Percentiles rank a stretch among this genome's conserved stretches.
These are phyloP conservation scores for Globisporangium takayamanum DNA, from an alignment of 352 stramenopile species.

Conservation along the genomic window DNA sequence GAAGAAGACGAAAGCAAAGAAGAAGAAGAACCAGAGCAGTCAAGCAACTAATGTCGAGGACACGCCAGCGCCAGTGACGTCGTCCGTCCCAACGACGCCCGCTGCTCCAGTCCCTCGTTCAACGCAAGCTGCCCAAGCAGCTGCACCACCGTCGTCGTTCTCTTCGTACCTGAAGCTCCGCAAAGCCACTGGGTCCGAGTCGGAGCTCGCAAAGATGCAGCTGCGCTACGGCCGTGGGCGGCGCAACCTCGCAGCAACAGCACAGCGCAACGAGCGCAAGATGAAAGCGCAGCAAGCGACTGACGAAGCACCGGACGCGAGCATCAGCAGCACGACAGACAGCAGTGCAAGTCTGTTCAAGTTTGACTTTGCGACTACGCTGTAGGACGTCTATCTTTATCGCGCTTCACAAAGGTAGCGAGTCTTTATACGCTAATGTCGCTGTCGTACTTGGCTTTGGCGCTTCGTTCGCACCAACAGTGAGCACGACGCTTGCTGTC, in stretches of 20 bases:
- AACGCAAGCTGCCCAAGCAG: background rate
- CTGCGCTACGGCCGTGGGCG: slow-evolving; percentile 54
- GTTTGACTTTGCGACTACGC: background rate
- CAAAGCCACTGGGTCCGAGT: slow-evolving; percentile 57
- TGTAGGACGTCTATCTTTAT: background rate
- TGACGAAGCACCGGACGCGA: background rate
- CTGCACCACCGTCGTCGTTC: background rate
- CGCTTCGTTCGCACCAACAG: background rate
- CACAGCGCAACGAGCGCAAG: slow-evolving; percentile 39
- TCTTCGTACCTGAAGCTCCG: slow-evolving; percentile 52
- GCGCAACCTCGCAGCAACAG: slow-evolving; percentile 43
- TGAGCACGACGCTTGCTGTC: background rate
- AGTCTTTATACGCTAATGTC: background rate
- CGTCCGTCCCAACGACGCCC: background rate
- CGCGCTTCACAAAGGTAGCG: no score
- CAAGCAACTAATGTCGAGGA: background rate
- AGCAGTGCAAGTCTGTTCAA: background rate
- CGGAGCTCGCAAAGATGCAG: slow-evolving; percentile 66
- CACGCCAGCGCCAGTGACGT: background rate
- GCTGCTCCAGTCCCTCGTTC: no score
- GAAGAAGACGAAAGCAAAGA: slow-evolving; percentile 4
- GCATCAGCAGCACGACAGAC: background rate
- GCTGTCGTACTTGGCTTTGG: background rate
- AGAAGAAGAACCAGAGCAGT: background rate
- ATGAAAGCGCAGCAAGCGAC: background rate